phyloP scores from a whole-genome alignment of 495 filamentous ascomycete genomes.

The Thermochaetoides thermophila region DNA sequence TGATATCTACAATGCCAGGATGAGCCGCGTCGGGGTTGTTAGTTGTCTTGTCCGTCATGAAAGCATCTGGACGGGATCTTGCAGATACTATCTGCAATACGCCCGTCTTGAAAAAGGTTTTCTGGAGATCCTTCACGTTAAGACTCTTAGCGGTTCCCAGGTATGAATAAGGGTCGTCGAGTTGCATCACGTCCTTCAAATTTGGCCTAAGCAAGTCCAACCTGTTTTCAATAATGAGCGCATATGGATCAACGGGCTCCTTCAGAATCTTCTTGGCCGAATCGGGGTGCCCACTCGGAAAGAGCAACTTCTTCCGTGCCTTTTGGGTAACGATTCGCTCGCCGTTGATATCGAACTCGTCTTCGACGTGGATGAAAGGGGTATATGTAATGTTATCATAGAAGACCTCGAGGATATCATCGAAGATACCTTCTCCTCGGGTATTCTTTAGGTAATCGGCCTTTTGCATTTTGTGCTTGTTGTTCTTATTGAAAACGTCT shows the following conservation, averaged over 20 bases:
- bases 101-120: slow-evolving; percentile 77
- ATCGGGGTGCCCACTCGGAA: slow-evolving; percentile 50
- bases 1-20: slow-evolving; percentile 91
- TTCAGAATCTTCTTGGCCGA: slow-evolving; percentile 48
- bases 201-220: slow-evolving; percentile 69
- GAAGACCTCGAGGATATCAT: slow-evolving; percentile 87
- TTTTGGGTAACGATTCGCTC: slow-evolving; percentile 59
- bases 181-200: slow-evolving; percentile 77
- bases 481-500: slow-evolving; percentile 98
- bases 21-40: slow-evolving; percentile 77
- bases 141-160: slow-evolving; percentile 57
- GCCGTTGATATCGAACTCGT: slow-evolving; percentile 68
- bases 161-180: slow-evolving; percentile 88
- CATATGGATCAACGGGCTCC: slow-evolving; percentile 90
- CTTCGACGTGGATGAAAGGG: slow-evolving; percentile 92
- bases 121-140: slow-evolving; percentile 64
- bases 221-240: slow-evolving; percentile 77
- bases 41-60: slow-evolving; percentile 71
- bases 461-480: slow-evolving; percentile 98
- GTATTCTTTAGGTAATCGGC: slow-evolving; percentile 92
- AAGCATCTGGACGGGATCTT: slow-evolving; percentile 84
- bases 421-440: slow-evolving; percentile 71
- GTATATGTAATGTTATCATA: slow-evolving; percentile 98
- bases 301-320: slow-evolving; percentile 50
- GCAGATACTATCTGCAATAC: slow-evolving; percentile 88